Evolutionary conservation across 495 filamentous ascomycete genomes (phyloP), one percentile per base, ranked within the genome.

Genomic region (Talaromyces stipitatus): DNA sequence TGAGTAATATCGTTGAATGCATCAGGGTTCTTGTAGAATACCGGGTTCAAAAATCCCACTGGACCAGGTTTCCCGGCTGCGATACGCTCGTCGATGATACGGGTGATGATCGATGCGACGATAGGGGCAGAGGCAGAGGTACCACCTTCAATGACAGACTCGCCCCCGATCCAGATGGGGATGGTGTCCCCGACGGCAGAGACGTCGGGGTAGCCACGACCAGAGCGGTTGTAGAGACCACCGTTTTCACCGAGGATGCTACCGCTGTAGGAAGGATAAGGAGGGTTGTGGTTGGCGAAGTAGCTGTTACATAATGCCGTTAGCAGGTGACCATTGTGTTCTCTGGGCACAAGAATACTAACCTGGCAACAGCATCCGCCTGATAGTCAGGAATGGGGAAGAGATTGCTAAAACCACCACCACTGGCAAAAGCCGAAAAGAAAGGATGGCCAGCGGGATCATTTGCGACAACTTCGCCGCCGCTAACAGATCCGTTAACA

Each of bases 351-450:
- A 53, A 18, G 11, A 32, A 10, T 33, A 11, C 28, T 18, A 2
- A 53, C 53, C 27, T 56, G 23, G 33, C 62, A 3, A 90, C 80
- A 1, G 78, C 78, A 1, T 62, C 27, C 10, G 72, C 43, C 64
- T 91, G 86, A 62, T 83, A 90, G 6, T 58, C 51, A 0, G 86
- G 84, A 9, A 75, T 66, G 20, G 71, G 63, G 68, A 84, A 90
- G 64, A 87, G 72, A 62, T 89, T 88, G 60, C 79, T 84, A 69
- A 89, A 89, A 11, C 85, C 85, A 32, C 86, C 84, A 22, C 85
- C 84, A 7, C 79, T 82, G 23, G 69, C 68, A 69, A 80, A 76
- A 52, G 52, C 71, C 24, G 29, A 36, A 14, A 8, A 41, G 24
- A n/a, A 54, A 36, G 52, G 54, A 29, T 55, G 36, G 5, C 33